Base-by-base conservation (phyloP, 108 stramenopile species). In the Parmales sp. region DNA sequence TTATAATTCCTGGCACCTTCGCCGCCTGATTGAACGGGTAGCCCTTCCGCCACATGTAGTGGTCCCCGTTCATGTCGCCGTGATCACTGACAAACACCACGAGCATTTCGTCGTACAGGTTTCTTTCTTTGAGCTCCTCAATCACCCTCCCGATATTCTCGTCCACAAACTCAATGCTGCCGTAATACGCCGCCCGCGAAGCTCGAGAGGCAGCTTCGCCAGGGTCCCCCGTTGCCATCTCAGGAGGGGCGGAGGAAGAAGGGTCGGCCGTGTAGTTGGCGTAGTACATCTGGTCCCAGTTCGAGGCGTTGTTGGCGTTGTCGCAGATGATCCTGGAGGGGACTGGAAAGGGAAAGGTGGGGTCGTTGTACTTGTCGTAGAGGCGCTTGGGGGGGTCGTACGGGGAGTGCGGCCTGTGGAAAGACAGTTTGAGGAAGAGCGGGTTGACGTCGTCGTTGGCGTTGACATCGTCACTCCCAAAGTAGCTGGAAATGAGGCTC, bases 1-100 rank as follows among this genome's bases (percentile, higher is more conserved):
- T 20, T 20, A 37, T 72, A 28, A 69, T 34, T 68, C 68, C 73
- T 13, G 29, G 45, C 11, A 77, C 43, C 28, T 67, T 64, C 20
- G 45, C 39, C 22, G 64, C 64, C 23, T 34, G 65, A n/a, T 80
- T 72, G 50, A 45, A 80, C 5, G 79, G 75, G 64, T 73, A 80
- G 37, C 75, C 79, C 36, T 80, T 80, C 13, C 79, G 37, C 79
- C 79, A 80, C 1, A 76, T 75, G 46, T 75, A 43, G 34, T 80
- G 79, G 11, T 76, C 75, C 11, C 79, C 79, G 38, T 76, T 69
- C 66, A 65, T 64, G 37, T 80, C 79, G 13, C 79, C 79, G 65
- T 80, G 79, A 22, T 80, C 79, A 26, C 75, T 51, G 25, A 48
- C 46, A 72, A 72, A 76, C 13, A 80, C 18, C 9, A 80, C 70